Base-by-base conservation (phyloP, 371 early-diverging fungal genomes). In the Apophysomyces ossiformis region DNA sequence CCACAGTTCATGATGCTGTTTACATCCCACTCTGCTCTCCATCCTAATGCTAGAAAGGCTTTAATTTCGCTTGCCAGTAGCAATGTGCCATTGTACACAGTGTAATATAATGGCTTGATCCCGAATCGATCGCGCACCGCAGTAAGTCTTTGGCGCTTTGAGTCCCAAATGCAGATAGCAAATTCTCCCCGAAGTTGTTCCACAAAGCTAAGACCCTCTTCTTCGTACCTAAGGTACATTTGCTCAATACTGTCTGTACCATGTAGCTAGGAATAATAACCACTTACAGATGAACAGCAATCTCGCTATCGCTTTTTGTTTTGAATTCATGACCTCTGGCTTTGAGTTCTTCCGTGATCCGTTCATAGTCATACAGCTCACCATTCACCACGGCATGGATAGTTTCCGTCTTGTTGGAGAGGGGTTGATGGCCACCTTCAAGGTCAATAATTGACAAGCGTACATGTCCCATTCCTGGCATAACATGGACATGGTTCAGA, bases 61-160 rank as follows among this genome's bases (percentile, higher is more conserved):
- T 71, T 71, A 26, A 71, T 68, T 61, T 71, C 71, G 61, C 71
- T 71, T 16, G 65, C 71, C 35, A 57, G 38, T n/a, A 71, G n/a
- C 37, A 71, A 60, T 11, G 68, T 64, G 15, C 65, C 65, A n/a
- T 71, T 64, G 61, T 26, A n/a, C 26, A 71, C 44, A 12, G 71
- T 71, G 16, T 71, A 71, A 47, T 65, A 71, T 11, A 71, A 37
- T 32, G 71, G 71, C 16, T 71, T 71, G 45, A 71, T 71, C 26
- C 71, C 71, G 39, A 63, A 71, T 11, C 68, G 71, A 58, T 71
- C 71, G 26, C 71, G 64, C 26, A 65, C 71, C 58, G 63, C 61
- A 46, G 68, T 60, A 18, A 71, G 61, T 13, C 44, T 59, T 12
- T 62, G 60, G 21, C 44, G 64, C 5, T 57, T 60, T 11, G 43